A percentile compares a stretch with the other conserved stretches of the same genome.
These are phyloP conservation scores for Tolypocladium nubicola DNA, from an alignment of 2,329 filamentous ascomycete genomes.

Conservation along the genomic window DNA sequence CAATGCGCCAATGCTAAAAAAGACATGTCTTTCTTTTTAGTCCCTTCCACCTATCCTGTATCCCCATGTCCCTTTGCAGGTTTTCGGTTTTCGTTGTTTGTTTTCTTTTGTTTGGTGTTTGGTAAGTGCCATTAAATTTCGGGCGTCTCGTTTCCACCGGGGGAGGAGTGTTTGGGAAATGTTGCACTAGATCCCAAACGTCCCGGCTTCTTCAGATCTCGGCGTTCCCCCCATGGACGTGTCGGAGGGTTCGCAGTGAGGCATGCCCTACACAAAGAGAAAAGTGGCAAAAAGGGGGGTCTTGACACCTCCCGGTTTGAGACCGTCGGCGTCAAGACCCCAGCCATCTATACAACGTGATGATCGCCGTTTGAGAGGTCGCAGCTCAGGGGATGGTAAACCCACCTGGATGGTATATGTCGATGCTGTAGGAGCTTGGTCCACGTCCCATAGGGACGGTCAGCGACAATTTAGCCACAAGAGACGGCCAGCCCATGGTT, in stretches of 20 bases:
- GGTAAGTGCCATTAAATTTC: neutral
- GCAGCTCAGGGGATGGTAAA: neutral
- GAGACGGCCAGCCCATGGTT: neutral
- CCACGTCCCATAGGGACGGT: neutral
- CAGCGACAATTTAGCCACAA: neutral
- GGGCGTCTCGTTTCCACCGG: neutral
- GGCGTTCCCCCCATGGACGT: constrained; percentile 2
- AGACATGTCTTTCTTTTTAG: constrained; percentile 2
- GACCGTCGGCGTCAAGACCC: neutral
- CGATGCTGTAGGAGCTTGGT: neutral
- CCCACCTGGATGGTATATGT: no score
- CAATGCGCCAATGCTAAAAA: constrained; percentile 10
- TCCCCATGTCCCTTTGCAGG: constrained; percentile 1
- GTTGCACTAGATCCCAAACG: constrained; percentile 1
- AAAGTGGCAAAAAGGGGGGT: neutral
- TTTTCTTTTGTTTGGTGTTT: neutral
- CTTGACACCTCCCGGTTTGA: neutral
- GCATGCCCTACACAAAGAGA: neutral
- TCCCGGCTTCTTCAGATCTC: neutral
- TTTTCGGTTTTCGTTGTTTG: neutral
- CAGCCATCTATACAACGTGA: neutral
- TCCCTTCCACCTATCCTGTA: constrained; percentile 7
- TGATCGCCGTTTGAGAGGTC: neutral
- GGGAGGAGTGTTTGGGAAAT: neutral
- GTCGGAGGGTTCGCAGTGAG: neutral